Conservation (phyloP, 164 flowering plant species). For the Dillenia turbinata region DNA sequence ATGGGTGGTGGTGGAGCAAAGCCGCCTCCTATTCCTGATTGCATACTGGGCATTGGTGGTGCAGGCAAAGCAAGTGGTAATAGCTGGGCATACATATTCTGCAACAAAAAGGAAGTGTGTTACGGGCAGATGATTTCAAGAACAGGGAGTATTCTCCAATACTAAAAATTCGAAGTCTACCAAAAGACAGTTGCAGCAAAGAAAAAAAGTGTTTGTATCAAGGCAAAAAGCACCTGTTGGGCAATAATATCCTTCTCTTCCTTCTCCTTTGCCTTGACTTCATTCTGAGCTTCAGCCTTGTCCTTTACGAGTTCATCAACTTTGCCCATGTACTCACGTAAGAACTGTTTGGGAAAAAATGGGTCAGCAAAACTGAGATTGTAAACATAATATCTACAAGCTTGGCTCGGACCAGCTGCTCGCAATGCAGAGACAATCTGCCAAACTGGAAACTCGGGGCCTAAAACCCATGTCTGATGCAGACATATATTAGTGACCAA, state of each 20-base stretch:
- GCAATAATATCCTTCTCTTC: slow-evolving; percentile 93
- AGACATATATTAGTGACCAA: too few species aligned
- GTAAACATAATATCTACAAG: too few species aligned
- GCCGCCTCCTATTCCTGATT: slow-evolving; percentile 46
- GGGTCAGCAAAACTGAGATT: too few species aligned
- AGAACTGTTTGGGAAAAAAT: slow-evolving; percentile 36
- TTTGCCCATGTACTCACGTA: slow-evolving; percentile 90
- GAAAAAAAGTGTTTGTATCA: background rate
- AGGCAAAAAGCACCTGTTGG: slow-evolving; percentile 65
- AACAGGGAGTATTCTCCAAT: background rate
- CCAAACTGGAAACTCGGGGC: too few species aligned
- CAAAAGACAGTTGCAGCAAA: too few species aligned
- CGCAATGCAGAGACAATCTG: too few species aligned
- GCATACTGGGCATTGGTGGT: slow-evolving; percentile 91
- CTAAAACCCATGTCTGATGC: too few species aligned
- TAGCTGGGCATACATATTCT: slow-evolving; percentile 99
- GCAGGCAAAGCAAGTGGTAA: slow-evolving; percentile 99
- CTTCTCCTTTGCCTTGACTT: slow-evolving; percentile 79
- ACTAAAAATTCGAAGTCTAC: too few species aligned
- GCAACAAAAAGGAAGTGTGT: slow-evolving; percentile 19
- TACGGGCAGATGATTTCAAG: background rate
- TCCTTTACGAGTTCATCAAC: slow-evolving; percentile 94
- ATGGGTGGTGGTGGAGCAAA: slow-evolving; percentile 61
- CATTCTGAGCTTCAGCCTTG: slow-evolving; percentile 72
- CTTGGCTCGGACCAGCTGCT: background rate